These are phyloP conservation scores for Durusdinium trenchii DNA, from an alignment of 73 alveolate genomes.

Conservation along the genomic window DNA sequence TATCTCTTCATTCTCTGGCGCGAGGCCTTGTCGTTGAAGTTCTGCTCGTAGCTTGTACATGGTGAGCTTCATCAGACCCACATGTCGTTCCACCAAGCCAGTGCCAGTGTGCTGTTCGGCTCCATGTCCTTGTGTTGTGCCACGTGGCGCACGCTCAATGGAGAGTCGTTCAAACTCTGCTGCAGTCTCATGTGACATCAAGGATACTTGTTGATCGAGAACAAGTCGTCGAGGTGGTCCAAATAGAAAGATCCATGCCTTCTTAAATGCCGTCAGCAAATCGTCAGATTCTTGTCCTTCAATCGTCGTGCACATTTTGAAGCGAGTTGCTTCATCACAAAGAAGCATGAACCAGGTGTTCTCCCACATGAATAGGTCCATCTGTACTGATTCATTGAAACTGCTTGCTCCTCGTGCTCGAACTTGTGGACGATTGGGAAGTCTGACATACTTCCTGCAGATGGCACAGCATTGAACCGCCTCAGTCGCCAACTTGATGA, in stretches of 20 bases:
- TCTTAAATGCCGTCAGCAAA: neutral
- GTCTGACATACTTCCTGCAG: neutral
- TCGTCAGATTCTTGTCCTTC: neutral
- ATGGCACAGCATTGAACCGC: neutral
- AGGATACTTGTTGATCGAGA: too few relatives aligned
- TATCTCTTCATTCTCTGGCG: too few relatives aligned
- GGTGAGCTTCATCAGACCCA: too few relatives aligned
- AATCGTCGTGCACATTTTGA: neutral
- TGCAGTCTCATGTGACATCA: too few relatives aligned
- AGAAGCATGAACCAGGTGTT: neutral
- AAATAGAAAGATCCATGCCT: neutral
- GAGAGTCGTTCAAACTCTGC: too few relatives aligned
- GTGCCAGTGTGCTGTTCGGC: too few relatives aligned
- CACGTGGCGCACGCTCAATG: too few relatives aligned
- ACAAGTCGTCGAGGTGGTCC: too few relatives aligned
- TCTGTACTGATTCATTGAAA: neutral
- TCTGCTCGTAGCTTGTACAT: too few relatives aligned
- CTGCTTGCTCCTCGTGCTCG: neutral
- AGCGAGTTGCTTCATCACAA: conserved; percentile 12
- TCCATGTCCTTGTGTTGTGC: too few relatives aligned
- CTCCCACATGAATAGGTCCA: neutral
- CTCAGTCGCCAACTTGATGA: neutral
- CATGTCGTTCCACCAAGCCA: too few relatives aligned
- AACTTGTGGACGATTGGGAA: conserved; percentile 31
- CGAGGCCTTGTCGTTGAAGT: too few relatives aligned